These are phyloP conservation scores for Alnus rubra DNA, from an alignment of 306 rosid species.

Conservation along the genomic window DNA sequence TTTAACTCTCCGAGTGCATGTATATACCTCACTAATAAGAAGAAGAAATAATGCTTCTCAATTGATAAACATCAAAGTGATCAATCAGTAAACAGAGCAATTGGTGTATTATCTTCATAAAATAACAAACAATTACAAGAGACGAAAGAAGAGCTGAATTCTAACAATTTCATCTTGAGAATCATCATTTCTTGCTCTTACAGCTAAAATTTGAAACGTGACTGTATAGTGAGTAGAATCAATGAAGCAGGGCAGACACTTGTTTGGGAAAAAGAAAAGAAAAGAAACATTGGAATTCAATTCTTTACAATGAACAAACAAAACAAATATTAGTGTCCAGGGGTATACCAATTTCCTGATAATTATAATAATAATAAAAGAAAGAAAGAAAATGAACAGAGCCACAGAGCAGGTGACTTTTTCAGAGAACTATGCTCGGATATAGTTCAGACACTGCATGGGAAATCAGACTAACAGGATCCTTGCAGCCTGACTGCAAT, in stretches of 20 bases:
- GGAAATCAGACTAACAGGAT: constrained; percentile 16
- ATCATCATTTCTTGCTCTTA: background rate
- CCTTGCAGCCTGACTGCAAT: constrained; percentile 14
- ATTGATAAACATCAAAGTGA: background rate
- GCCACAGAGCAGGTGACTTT: constrained; percentile 1
- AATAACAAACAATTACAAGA: background rate
- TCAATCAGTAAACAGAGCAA: background rate
- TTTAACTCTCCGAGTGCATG: too few species aligned
- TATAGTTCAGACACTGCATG: constrained; percentile 18
- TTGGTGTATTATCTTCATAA: background rate
- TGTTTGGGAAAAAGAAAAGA: constrained; percentile 9
- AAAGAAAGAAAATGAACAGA: background rate
- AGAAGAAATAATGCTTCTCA: too few species aligned
- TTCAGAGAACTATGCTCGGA: constrained; percentile 21
- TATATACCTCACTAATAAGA: too few species aligned
- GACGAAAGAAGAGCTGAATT: background rate
- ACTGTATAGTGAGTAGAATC: background rate
- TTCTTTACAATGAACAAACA: constrained; percentile 40
- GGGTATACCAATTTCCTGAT: constrained; percentile 13
- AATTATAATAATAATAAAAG: constrained; percentile 9
- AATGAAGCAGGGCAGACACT: background rate
- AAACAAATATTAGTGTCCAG: constrained; percentile 13
- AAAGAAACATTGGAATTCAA: constrained; percentile 1
- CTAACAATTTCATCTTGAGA: background rate
- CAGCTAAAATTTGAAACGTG: background rate